Evolutionary conservation across 2,329 filamentous ascomycete species (phyloP).

Genomic region (Trichophyton mentagrophytes): DNA sequence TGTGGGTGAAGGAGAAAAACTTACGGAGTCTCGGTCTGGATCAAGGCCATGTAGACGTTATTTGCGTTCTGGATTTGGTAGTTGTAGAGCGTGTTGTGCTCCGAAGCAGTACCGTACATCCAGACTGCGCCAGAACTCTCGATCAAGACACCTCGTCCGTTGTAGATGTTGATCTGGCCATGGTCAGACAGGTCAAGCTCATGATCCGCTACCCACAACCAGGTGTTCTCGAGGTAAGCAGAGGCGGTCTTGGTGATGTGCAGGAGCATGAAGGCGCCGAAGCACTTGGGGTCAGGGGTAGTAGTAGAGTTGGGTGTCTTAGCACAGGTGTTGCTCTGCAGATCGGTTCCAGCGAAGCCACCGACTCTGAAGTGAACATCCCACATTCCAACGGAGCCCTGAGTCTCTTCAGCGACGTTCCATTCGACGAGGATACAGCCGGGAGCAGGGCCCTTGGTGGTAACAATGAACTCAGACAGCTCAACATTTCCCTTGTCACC

Average conservation of each 20-base stretch:
- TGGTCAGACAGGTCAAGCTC: slow-evolving; percentile 64
- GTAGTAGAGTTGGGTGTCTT: slow-evolving; percentile 58
- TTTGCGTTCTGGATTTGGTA: slow-evolving; percentile 69
- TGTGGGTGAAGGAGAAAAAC: slow-evolving; percentile 20
- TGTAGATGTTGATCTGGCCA: slow-evolving; percentile 63
- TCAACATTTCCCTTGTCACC: slow-evolving; percentile 72
- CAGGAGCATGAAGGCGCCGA: slow-evolving; percentile 56
- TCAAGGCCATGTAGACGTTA: slow-evolving; percentile 68
- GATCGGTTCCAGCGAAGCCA: slow-evolving; percentile 67
- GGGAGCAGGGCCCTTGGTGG: slow-evolving; percentile 68
- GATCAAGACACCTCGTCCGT: slow-evolving; percentile 69
- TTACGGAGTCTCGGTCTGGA: slow-evolving; percentile 83
- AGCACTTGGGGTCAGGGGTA: slow-evolving; percentile 52
- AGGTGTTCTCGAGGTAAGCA: slow-evolving; percentile 75
- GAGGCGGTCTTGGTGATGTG: slow-evolving; percentile 45
- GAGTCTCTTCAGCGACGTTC: slow-evolving; percentile 56
- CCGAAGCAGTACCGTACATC: slow-evolving; percentile 61
- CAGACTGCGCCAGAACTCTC: slow-evolving; percentile 56
- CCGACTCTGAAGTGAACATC: slow-evolving; percentile 93
- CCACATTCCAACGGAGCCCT: slow-evolving; percentile 72
- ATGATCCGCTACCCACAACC: slow-evolving; percentile 86
- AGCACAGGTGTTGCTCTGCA: slow-evolving; percentile 66
- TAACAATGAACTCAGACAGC: slow-evolving; percentile 76
- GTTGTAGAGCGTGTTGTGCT: slow-evolving; percentile 55
- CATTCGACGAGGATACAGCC: slow-evolving; percentile 86